Evolutionary conservation across 768 basidiomycete species (phyloP), one percentile per base, ranked within the genome.

Genomic region (Infundibulicybe gibba): DNA sequence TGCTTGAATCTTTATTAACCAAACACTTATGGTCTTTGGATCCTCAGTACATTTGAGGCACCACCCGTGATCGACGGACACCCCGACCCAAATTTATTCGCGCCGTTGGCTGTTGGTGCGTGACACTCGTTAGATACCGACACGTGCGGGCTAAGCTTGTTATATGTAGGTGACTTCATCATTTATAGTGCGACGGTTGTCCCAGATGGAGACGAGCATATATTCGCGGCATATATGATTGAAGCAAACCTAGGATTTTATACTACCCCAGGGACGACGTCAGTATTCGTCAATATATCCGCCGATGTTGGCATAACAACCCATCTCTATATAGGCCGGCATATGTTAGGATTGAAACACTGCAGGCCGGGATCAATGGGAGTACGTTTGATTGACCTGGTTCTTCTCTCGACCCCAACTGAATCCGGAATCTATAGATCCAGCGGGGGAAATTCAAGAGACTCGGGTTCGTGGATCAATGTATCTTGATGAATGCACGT

Each of bases 201-300:
- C 11, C 20, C 40, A 6, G 49, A 53, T 42, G 32, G 19, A 2
- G 30, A 50, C 14, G 49, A 34, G n/a, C 32, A 41, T 20, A 32
- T 58, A 3, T n/a, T 54, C n/a, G 53, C 43, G 8, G 44, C 49
- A 0, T 58, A 56, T 30, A 43, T 48, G 1, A 44, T 58, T 12
- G 50, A 54, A 17, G 57, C 54, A 1, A 58, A 56, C 15, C 16
- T 58, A 14, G 55, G 55, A 0, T 38, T 58, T 16, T 52, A 50
- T 35, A 58, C 57, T 2, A 44, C 53, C 6, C 50, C 49, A 14
- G 55, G 57, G 15, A 54, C 57, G 3, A 45, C 31, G 46, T 56
- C 35, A 33, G 54, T 21, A 12, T n/a, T 20, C 13, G 5, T 15
- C n/a, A 35, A 16, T 15, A 19, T 16, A 12, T 20, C 25, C 25